Conservation (phyloP, 345 rosid species). For the Litchi chinensis region DNA sequence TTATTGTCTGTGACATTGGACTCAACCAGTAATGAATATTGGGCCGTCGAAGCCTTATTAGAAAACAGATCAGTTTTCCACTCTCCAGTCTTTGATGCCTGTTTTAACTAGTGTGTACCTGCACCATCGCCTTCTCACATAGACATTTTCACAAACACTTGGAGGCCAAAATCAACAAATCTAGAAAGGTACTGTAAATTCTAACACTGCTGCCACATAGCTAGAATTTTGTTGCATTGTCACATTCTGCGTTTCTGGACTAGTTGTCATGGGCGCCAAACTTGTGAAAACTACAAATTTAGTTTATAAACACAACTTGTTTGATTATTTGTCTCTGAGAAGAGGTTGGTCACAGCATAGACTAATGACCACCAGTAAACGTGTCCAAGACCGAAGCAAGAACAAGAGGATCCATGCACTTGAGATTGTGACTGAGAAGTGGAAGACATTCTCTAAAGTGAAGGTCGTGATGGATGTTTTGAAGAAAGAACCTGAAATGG, state of each 20-base stretch:
- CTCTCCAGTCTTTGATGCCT: too few relatives aligned
- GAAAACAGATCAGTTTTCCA: background rate
- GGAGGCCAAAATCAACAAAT: background rate
- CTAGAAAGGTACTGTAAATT: background rate
- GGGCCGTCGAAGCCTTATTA: background rate
- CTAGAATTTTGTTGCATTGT: background rate
- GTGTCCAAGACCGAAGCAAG: constrained; percentile 78
- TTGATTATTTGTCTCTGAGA: constrained; percentile 48
- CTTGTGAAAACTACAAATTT: constrained; percentile 8
- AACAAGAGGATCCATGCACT: constrained; percentile 70
- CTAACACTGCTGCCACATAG: background rate
- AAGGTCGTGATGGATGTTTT: constrained; percentile 63
- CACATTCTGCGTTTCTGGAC: background rate
- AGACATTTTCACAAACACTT: constrained; percentile 10
- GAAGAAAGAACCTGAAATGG: constrained; percentile 74
- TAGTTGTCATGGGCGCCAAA: constrained; percentile 11
- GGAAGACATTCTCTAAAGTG: constrained; percentile 65
- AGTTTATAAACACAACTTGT: constrained; percentile 31
- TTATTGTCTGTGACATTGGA: too few relatives aligned
- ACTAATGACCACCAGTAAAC: constrained; percentile 74
- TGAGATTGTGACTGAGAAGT: constrained; percentile 73
- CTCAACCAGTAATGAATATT: background rate
- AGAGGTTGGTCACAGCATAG: constrained; percentile 36
- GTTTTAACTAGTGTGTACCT: background rate
- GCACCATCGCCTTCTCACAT: background rate